Conservation (phyloP, 2,329 filamentous ascomycete genomes). For the Colletotrichum destructivum region DNA sequence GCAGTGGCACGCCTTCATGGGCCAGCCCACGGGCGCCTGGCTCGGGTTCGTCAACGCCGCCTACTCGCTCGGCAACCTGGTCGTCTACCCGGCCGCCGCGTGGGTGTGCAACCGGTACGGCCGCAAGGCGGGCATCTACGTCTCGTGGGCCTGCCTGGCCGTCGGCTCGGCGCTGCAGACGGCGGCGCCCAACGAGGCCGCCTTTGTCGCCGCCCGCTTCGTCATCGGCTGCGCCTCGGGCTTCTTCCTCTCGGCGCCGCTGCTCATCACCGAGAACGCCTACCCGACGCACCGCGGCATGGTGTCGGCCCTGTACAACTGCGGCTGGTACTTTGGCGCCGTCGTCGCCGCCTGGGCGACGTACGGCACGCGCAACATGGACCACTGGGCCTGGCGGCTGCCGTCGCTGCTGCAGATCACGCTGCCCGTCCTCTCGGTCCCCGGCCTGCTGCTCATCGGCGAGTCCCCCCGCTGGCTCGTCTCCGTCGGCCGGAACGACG, state of each 20-base stretch:
- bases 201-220: constrained; percentile 53
- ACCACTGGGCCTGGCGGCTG: constrained; percentile 69
- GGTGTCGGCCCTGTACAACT: too few species aligned
- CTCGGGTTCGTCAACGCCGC: constrained; percentile 59
- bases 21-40: constrained; percentile 48
- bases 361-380: constrained; percentile 52
- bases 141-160: constrained; percentile 43
- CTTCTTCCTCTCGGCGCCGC: constrained; percentile 48
- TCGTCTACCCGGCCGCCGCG: constrained; percentile 52
- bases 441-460: constrained; percentile 66
- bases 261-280: constrained; percentile 53
- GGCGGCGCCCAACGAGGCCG: constrained; percentile 52
- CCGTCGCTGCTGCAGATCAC: constrained; percentile 68
- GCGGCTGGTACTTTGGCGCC: constrained; percentile 40
- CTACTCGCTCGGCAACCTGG: constrained; percentile 58
- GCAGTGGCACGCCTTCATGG: constrained; percentile 53
- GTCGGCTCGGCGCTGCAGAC: constrained; percentile 55
- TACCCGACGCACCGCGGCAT: constrained; percentile 53
- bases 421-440: constrained; percentile 58
- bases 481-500: constrained; percentile 63
- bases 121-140: constrained; percentile 52
- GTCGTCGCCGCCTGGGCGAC: constrained; percentile 69
- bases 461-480: constrained; percentile 74
- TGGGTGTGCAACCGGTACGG: constrained; percentile 51
- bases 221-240: constrained; percentile 46